A percentile compares a stretch with the other conserved stretches of the same genome.
Conservation (phyloP, 495 filamentous ascomycete genomes). For the Neurospora sp. region DNA sequence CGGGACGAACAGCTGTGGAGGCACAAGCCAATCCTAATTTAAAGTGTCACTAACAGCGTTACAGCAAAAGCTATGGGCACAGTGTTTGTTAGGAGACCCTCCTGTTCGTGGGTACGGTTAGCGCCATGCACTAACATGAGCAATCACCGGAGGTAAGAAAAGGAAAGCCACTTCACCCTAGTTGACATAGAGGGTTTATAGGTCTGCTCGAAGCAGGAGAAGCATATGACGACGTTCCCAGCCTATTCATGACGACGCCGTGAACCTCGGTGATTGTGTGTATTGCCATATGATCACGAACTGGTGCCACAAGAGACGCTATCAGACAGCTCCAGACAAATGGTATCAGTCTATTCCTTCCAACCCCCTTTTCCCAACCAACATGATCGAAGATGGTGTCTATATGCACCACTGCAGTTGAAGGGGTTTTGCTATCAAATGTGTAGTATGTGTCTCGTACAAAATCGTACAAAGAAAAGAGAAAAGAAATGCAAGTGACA, state of each 20-base stretch:
- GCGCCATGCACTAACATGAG: not conserved
- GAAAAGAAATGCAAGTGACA: not conserved
- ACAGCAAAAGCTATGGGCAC: not conserved
- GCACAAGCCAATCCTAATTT: not conserved
- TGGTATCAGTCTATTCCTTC: slow-evolving; percentile 3
- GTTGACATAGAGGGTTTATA: not conserved
- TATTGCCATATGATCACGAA: not conserved
- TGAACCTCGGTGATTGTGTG: not conserved
- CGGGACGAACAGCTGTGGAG: not conserved
- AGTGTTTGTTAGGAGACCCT: not conserved
- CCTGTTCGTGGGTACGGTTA: not conserved
- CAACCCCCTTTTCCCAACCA: not conserved
- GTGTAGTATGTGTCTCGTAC: not conserved
- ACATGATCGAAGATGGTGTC: not conserved
- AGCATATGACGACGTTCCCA: not conserved
- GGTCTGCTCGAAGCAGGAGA: not conserved
- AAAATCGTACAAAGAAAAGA: not conserved
- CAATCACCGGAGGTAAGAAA: not conserved
- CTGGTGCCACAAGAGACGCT: too few species aligned
- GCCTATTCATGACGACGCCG: not conserved
- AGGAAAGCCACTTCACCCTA: not conserved
- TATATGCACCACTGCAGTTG: not conserved
- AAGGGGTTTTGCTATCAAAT: not conserved
- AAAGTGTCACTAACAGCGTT: not conserved
- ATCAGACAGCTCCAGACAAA: too few species aligned